Evolutionary conservation across 805 yeast genomes (phyloP).

Genomic region (Lipomyces yamadae): DNA sequence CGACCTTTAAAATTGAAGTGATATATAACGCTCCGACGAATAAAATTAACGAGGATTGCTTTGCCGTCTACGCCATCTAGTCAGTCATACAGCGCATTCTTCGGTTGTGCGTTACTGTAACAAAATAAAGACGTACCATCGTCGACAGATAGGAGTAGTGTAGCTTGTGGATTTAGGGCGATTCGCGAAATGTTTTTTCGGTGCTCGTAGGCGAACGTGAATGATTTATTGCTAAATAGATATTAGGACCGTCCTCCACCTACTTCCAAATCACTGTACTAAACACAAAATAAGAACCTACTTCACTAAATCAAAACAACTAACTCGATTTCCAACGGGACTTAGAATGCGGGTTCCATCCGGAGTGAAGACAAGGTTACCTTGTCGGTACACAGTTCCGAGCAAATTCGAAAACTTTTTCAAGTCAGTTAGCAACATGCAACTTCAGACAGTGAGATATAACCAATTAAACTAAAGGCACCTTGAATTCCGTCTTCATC

Average conservation of each 20-base stretch:
- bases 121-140: constrained; percentile 21
- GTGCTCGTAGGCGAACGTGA: constrained; percentile 91
- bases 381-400: constrained; percentile 93
- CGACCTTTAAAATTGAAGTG: constrained; percentile 89
- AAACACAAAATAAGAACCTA: neutral
- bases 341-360: constrained; percentile 84
- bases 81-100: neutral
- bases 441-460: neutral
- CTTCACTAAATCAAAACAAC: constrained; percentile 79
- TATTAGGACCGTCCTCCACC: neutral
- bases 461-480: constrained; percentile 14
- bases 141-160: constrained; percentile 81
- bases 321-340: constrained; percentile 93
- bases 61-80: constrained; percentile 68
- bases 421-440: constrained; percentile 39
- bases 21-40: constrained; percentile 81
- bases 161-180: constrained; percentile 82
- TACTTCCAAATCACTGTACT: neutral
- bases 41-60: constrained; percentile 86
- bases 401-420: constrained; percentile 78
- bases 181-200: constrained; percentile 78
- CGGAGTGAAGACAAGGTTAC: constrained; percentile 82
- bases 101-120: neutral
- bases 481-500: constrained; percentile 82
- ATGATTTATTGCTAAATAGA: constrained; percentile 64